Evolutionary conservation across 75 land plant genomes (phyloP), one percentile per base, ranked within the genome.

Genomic region (Cryptomeria japonica): DNA sequence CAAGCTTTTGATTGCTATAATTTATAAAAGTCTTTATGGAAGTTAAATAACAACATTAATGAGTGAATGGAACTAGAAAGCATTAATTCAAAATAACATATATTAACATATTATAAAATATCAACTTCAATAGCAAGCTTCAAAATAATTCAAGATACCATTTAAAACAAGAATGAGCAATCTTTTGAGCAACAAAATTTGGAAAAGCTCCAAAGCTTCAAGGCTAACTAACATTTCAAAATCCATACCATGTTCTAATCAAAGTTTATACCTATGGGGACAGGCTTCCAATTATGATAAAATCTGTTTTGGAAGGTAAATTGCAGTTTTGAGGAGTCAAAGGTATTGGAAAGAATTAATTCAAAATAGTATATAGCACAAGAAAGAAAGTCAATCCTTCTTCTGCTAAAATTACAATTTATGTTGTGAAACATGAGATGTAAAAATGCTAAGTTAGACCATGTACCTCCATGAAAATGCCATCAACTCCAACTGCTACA

Each of bases 401-500:
- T 46, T 44, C 32, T 3, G n/a, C 31, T 46, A 19, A 42, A 28
- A 82, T 11, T 41, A 79, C 51, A 82, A n/a, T 42, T n/a, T 28
- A 44, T 42, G 47, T 19, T 13, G 34, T 46, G 25, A 25, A 64
- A 25, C 13, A 82, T 28, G 15, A 25, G 51, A 49, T 44, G 32
- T 82, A 42, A 32, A 82, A 82, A n/a, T 15, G n/a, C 38, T 47
- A 87, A 34, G 16, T 47, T 18, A 73, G 44, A 80, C n/a, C 13
- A 44, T 34, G 31, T 93, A 95, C 99, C 97, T 98, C 99, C 99
- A 98, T 98, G 90, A 98, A 98, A 72, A 98, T 91, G 28, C 99
- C 99, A 93, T 98, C 99, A 11, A 98, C 96, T 68, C 99, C 99
- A 86, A 98, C 99, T 85, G 99, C 99, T 86, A 98, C 99, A 77